phyloP scores from a whole-genome alignment of 805 yeast species.

The Diddensiella caesifluorescens region DNA sequence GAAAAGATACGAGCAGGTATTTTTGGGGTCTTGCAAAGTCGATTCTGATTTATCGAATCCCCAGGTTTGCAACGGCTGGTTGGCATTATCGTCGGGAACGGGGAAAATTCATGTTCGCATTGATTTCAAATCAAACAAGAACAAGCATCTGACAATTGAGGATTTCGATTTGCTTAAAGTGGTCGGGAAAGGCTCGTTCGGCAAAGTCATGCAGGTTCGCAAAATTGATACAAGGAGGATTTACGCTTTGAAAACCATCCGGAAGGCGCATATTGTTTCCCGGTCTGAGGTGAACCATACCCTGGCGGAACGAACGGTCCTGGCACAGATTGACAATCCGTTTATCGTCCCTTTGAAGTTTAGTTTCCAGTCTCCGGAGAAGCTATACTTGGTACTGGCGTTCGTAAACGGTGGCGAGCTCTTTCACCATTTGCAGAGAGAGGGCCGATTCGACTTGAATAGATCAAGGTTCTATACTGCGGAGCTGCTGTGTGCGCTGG shows the following conservation, averaged over 20 bases:
- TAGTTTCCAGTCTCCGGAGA: slow-evolving; percentile 95
- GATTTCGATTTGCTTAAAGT: slow-evolving; percentile 92
- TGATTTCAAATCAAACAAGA: slow-evolving; percentile 59
- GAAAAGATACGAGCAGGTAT: slow-evolving; percentile 50
- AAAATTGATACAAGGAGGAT: slow-evolving; percentile 93
- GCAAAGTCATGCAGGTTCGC: slow-evolving; percentile 97
- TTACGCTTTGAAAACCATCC: slow-evolving; percentile 87
- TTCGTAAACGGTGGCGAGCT: slow-evolving; percentile 97
- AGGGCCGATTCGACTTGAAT: slow-evolving; percentile 82
- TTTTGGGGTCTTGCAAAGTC: slow-evolving; percentile 66
- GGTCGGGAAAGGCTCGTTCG: slow-evolving; percentile 96
- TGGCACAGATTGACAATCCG: slow-evolving; percentile 89
- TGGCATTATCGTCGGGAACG: slow-evolving; percentile 26
- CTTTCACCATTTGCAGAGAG: slow-evolving; percentile 87
- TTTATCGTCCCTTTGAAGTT: slow-evolving; percentile 95
- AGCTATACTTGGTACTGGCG: slow-evolving; percentile 81
- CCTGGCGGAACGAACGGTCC: slow-evolving; percentile 89
- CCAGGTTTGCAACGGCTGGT: slow-evolving; percentile 18
- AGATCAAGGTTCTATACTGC: slow-evolving; percentile 92
- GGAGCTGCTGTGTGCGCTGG: slow-evolving; percentile 87
- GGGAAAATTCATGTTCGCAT: slow-evolving; percentile 45
- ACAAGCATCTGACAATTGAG: slow-evolving; percentile 69
- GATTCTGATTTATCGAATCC: slow-evolving; percentile 29
- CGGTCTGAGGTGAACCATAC: slow-evolving; percentile 95
- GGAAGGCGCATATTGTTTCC: slow-evolving; percentile 91